Percentiles rank a stretch among this genome's conserved stretches.
Conservation (phyloP, 2,329 filamentous ascomycete genomes). For the Emydomyces testavorans region DNA sequence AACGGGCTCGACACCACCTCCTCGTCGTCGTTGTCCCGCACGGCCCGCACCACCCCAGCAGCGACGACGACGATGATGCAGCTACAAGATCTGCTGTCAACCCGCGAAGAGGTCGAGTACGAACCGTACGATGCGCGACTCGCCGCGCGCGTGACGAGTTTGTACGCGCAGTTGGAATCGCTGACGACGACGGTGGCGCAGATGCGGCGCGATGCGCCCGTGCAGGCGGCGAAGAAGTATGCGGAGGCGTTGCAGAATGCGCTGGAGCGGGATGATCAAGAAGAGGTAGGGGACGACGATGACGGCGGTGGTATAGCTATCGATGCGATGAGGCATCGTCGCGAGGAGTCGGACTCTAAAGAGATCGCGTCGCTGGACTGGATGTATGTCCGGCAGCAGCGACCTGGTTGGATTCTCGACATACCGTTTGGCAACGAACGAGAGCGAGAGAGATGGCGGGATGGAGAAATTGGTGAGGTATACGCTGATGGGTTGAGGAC, state of each 20-base stretch:
- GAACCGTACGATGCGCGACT: conserved; percentile 37
- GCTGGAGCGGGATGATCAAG: conserved; percentile 32
- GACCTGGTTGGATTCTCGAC: conserved; percentile 25
- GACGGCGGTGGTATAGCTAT: conserved; percentile 20
- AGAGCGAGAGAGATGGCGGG: conserved; percentile 31
- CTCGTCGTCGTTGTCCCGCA: no score
- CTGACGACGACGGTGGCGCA: conserved; percentile 39
- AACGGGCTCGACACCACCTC: conserved; percentile 36
- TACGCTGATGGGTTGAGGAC: conserved; percentile 33
- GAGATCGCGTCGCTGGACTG: not conserved
- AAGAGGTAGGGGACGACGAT: conserved; percentile 47
- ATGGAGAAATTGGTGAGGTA: conserved; percentile 33
- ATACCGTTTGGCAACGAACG: conserved; percentile 25
- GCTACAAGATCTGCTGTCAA: conserved; percentile 26
- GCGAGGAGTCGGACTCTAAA: not conserved
- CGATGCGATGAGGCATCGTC: not conserved
- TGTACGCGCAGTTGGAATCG: conserved; percentile 39
- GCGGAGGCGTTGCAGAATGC: conserved; percentile 26
- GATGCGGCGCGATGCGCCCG: conserved; percentile 36
- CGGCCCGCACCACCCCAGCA: not conserved
- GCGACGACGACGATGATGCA: not conserved
- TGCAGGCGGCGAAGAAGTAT: conserved; percentile 31
- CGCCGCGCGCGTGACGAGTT: conserved; percentile 32
- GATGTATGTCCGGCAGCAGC: not conserved
- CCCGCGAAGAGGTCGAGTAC: conserved; percentile 38